Percentiles rank a stretch among this genome's conserved stretches.
Conservation (phyloP, 2,329 filamentous ascomycete species). For the Geosmithia flava region DNA sequence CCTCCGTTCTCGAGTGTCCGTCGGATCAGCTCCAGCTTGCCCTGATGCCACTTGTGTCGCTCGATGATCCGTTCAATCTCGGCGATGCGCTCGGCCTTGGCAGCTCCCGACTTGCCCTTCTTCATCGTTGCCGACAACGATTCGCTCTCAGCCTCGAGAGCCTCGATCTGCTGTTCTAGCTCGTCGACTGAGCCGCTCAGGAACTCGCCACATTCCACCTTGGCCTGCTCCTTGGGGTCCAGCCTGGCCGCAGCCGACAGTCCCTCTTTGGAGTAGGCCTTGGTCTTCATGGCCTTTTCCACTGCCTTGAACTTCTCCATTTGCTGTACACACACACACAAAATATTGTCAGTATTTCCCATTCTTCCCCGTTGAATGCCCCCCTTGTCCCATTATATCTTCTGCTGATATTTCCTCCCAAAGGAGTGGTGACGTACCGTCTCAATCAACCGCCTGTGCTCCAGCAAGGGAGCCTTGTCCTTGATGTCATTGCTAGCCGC, state of each 20-base stretch:
- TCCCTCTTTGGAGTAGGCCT: conserved; percentile 97
- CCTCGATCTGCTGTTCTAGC: conserved; percentile 86
- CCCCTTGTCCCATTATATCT: too few species aligned
- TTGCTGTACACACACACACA: conserved; percentile 44
- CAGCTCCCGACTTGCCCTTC: conserved; percentile 80
- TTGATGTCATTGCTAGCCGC: conserved; percentile 98
- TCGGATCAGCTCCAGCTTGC: conserved; percentile 81
- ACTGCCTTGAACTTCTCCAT: conserved; percentile 99
- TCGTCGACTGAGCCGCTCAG: conserved; percentile 80
- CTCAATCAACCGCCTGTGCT: conserved; percentile 93
- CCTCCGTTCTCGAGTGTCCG: conserved; percentile 87
- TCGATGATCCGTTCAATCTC: conserved; percentile 78
- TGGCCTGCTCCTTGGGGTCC: conserved; percentile 96
- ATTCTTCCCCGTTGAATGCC: neutral
- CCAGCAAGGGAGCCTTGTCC: conserved; percentile 90
- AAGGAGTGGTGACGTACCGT: conserved; percentile 38
- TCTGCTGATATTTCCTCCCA: too few species aligned
- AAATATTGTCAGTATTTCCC: neutral
- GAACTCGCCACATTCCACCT: conserved; percentile 79
- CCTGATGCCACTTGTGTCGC: conserved; percentile 92
- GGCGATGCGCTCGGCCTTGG: conserved; percentile 77
- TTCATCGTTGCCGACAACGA: conserved; percentile 79
- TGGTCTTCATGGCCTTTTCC: conserved; percentile 99
- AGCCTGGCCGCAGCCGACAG: conserved; percentile 83
- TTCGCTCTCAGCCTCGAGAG: conserved; percentile 82